Evolutionary conservation across 805 yeast species (phyloP).

Genomic region (Monosporozyma aerobia): DNA sequence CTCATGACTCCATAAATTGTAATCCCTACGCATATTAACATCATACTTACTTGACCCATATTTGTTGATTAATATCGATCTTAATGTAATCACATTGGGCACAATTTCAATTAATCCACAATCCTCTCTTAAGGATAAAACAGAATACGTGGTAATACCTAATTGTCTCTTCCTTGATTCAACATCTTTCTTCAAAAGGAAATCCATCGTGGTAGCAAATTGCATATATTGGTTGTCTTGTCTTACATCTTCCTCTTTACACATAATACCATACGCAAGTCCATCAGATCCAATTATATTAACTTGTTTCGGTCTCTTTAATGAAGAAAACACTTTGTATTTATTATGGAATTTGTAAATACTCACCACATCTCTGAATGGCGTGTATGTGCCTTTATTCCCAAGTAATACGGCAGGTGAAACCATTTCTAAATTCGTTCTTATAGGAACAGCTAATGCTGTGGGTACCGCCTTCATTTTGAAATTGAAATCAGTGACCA

Average conservation of each 20-base stretch:
- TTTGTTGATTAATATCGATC: slow-evolving; percentile 44
- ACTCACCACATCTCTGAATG: slow-evolving; percentile 43
- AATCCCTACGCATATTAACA: slow-evolving; percentile 17
- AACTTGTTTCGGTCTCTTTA: slow-evolving; percentile 80
- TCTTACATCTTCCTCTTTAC: slow-evolving; percentile 86
- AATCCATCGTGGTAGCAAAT: slow-evolving; percentile 77
- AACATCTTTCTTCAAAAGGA: slow-evolving; percentile 52
- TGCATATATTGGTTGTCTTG: slow-evolving; percentile 92
- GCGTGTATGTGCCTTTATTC: slow-evolving; percentile 31
- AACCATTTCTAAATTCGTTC: slow-evolving; percentile 57
- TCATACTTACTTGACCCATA: slow-evolving; percentile 36
- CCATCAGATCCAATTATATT: slow-evolving; percentile 74
- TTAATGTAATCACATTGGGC: slow-evolving; percentile 60
- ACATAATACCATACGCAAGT: slow-evolving; percentile 58
- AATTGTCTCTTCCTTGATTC: slow-evolving; percentile 69
- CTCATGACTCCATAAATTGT: slow-evolving; percentile 20
- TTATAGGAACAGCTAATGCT: slow-evolving; percentile 63
- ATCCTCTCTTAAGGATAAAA: slow-evolving; percentile 75
- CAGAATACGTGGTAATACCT: slow-evolving; percentile 73
- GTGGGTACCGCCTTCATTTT: slow-evolving; percentile 36
- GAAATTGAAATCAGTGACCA: slow-evolving; percentile 36
- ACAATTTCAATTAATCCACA: slow-evolving; percentile 92
- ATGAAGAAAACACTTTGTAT: slow-evolving; percentile 65
- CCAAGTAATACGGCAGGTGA: slow-evolving; percentile 45
- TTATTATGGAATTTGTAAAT: slow-evolving; percentile 55